Conservation (phyloP, 2,329 filamentous ascomycete genomes). For the Xylaria sp. region DNA sequence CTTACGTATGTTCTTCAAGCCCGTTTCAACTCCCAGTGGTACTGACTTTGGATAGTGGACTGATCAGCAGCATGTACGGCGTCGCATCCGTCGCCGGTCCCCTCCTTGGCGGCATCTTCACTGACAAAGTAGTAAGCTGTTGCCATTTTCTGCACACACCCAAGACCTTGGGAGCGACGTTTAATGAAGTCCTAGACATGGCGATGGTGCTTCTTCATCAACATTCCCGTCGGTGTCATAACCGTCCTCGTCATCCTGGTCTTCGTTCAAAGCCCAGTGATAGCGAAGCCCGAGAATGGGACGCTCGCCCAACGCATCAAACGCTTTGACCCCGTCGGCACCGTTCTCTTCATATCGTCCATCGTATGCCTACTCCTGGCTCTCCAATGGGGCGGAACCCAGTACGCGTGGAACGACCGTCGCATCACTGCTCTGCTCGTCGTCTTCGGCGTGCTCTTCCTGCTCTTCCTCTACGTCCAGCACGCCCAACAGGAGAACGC, state of each 20-base stretch:
- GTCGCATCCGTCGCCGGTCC: constrained; percentile 42
- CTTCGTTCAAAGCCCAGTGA: constrained; percentile 29
- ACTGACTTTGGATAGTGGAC: constrained; percentile 15
- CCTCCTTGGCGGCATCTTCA: constrained; percentile 37
- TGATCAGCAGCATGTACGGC: constrained; percentile 42
- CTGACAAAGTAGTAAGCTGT: constrained; percentile 35
- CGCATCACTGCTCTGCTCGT: constrained; percentile 40
- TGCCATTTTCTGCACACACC: background rate
- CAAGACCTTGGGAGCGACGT: background rate
- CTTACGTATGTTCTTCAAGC: constrained; percentile 11
- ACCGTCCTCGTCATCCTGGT: constrained; percentile 29
- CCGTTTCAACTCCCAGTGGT: background rate
- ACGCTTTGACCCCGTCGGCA: constrained; percentile 35
- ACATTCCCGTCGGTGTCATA: constrained; percentile 37
- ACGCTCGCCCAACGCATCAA: constrained; percentile 22
- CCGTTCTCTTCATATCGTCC: constrained; percentile 34
- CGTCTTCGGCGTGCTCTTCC: constrained; percentile 35
- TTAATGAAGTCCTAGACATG: constrained; percentile 22
- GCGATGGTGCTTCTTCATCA: constrained; percentile 41
- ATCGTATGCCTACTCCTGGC: constrained; percentile 51
- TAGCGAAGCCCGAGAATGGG: constrained; percentile 13
- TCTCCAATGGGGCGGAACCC: constrained; percentile 48
- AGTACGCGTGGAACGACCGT: constrained; percentile 40
- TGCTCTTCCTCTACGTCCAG: constrained; percentile 41
- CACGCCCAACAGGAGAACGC: constrained; percentile 41